Base-by-base conservation (phyloP, 371 early-diverging fungal species). In the Mucor plumbeus region DNA sequence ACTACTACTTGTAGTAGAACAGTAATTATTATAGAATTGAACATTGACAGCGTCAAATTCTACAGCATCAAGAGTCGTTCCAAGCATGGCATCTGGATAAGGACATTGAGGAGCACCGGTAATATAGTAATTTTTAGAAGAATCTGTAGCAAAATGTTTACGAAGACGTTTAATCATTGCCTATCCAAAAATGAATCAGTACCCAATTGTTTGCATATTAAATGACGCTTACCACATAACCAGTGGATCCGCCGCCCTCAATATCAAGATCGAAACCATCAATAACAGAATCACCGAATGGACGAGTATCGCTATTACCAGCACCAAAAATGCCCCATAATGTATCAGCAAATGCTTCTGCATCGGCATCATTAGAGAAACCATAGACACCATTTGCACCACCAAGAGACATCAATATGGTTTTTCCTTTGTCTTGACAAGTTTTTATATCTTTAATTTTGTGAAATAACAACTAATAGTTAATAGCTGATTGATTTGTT, bases 241-340 rank as follows among this genome's bases (percentile, higher is more conserved):
- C 88, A 1, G 79, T 72, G 17, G 72, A 40, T 8, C 74, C 65
- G 15, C 89, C 90, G 39, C 85, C 89, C 66, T 91, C 90, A 53
- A 91, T 89, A 64, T 91, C 93, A 50, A 92, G 70, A 65, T 92
- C 92, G 36, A 90, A 78, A 0, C 93, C 91, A 69, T 92, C 92
- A 0, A 89, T 47, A 7, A 82, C 70, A 21, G 86, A 85, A 77
- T 76, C 78, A 15, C 78, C 90, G 64, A 92, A 89, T 0, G 91
- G 91, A 19, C 91, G 86, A 43, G 78, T 79, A 1, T 65, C 17
- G 11, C 82, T 72, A 1, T 65, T 53, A 3, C 88, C 87, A 13
- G 70, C 79, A 47, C 88, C 79, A 69, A 88, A 89, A 50, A 87
- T 63, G 55, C 88, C 72, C 90, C 90, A 92, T 8, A 89, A 65